Evolutionary conservation across 2,329 filamentous ascomycete species (phyloP), one percentile per base, ranked within the genome.

Genomic region (Ophiostoma populinum): DNA sequence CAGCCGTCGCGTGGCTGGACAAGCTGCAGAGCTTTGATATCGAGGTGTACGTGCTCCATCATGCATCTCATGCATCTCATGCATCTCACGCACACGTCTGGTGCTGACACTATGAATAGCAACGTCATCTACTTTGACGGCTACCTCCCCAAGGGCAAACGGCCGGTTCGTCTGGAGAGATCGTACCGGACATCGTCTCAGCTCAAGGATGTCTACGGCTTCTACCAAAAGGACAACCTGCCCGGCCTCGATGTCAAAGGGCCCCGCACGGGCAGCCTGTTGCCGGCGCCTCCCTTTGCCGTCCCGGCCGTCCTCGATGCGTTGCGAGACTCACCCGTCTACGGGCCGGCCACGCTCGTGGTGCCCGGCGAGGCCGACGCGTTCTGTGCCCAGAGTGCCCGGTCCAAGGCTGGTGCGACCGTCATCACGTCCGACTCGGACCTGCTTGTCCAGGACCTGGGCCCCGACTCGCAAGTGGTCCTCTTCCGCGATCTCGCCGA

Each of bases 341-440:
- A 67, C 41, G 51, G 42, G 5, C 47, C 42, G 40, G 49, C 62
- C 29, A 61, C 58, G 7, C 55, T 61, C 17, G 62, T 90, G 10
- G 76, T 92, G 0, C 74, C 82, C 0, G 85, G 80, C 1, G 87
- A 95, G 55, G 87, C 87, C 1, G 87, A 95, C 49, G 55, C 63
- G 17, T 90, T 72, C 55, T 93, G 85, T 51, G 83, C 82, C 3
- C 55, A 63, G 11, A 62, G 73, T 35, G 63, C 80, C 6, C 61
- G 61, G n/a, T 42, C 57, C 3, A 49, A 61, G 20, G 60, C 35
- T 7, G 4, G 19, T 7, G 70, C 69, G 1, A 58, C 61, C 2
- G 65, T 83, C 11, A 55, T 94, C 6, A 92, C 83, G 0, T 75
- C 73, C n/a, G 87, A 95, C 47, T 92, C 85, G 0, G 87, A 95